Percentiles rank a stretch among this genome's conserved stretches.
phyloP scores from a whole-genome alignment of 2,329 filamentous ascomycete species.

The Coniochaeta hoffmannii region DNA sequence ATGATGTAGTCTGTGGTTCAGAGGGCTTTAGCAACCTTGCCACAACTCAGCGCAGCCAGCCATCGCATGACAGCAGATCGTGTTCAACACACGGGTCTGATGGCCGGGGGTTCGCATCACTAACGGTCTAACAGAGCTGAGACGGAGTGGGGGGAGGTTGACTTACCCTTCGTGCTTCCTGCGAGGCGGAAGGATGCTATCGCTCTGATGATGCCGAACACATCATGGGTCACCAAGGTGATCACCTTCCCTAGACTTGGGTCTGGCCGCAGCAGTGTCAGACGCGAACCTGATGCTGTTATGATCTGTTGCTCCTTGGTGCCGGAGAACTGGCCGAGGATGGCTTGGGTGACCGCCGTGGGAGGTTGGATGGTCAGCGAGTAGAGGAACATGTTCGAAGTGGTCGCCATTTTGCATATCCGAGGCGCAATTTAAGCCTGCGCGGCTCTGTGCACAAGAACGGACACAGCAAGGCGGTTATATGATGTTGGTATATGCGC shows the following conservation, averaged over 20 bases:
- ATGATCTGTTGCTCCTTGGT: constrained; percentile 98
- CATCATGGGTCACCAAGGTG: constrained; percentile 81
- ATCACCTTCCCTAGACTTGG: constrained; percentile 78
- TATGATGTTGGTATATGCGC: constrained; percentile 1
- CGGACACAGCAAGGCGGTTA: constrained; percentile 4
- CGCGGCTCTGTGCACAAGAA: constrained; percentile 26
- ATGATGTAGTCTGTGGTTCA: constrained; percentile 80
- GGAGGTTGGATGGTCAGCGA: constrained; percentile 92
- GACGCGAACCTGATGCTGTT: constrained; percentile 81
- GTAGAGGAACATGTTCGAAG: constrained; percentile 98
- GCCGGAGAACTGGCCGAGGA: constrained; percentile 90
- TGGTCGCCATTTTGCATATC: constrained; percentile 74
- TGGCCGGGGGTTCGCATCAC: constrained; percentile 61
- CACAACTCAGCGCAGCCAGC: not conserved
- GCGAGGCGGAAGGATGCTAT: constrained; percentile 86
- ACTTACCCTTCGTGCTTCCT: constrained; percentile 92
- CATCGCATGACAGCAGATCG: not conserved
- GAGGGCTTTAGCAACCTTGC: constrained; percentile 16
- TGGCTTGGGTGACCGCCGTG: constrained; percentile 80
- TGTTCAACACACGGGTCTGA: constrained; percentile 26
- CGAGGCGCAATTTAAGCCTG: constrained; percentile 40
- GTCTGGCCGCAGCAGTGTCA: constrained; percentile 82
- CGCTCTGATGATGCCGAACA: constrained; percentile 90
- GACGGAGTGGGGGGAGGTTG: constrained; percentile 26
- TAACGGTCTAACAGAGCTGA: constrained; percentile 46